Conservation (phyloP, 1,139 yeast genomes). For the Pichia sp. region DNA sequence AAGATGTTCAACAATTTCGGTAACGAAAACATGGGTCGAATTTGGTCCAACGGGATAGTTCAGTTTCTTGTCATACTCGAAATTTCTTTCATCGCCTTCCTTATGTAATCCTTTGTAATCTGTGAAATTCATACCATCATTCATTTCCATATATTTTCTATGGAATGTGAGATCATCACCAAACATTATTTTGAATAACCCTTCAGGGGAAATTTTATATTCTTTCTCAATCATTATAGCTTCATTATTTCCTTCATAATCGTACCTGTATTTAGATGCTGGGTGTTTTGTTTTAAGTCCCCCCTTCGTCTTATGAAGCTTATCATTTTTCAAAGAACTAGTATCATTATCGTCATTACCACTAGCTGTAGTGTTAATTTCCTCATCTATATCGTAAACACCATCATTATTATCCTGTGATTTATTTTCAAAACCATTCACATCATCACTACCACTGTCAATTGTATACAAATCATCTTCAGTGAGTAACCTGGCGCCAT, state of each 20-base stretch:
- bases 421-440: no score
- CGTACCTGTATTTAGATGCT: conserved; percentile 27
- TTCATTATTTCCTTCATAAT: conserved; percentile 27
- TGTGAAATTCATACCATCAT: conserved; percentile 43
- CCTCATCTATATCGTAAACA: conserved; percentile 12
- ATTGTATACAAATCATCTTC: conserved; percentile 33
- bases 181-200: conserved; percentile 41
- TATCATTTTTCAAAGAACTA: no score
- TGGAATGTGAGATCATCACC: conserved; percentile 41
- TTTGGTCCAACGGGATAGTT: conserved; percentile 54
- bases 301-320: conserved; percentile 16
- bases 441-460: conserved; percentile 29
- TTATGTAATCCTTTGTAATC: conserved; percentile 33
- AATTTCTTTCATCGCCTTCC: conserved; percentile 32
- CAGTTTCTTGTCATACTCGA: conserved; percentile 39
- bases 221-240: conserved; percentile 27
- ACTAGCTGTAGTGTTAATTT: conserved; percentile 12
- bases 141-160: conserved; percentile 34
- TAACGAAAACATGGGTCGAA: conserved; percentile 45
- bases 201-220: conserved; percentile 42
- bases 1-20: conserved; percentile 37
- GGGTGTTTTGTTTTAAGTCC: conserved; percentile 33
- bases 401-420: conserved; percentile 5
- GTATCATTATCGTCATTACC: conserved; percentile 8
- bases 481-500: conserved; percentile 12